Evolutionary conservation across 2,329 filamentous ascomycete genomes (phyloP), one percentile per base, ranked within the genome.

Genomic region (Whalleya microplaca): DNA sequence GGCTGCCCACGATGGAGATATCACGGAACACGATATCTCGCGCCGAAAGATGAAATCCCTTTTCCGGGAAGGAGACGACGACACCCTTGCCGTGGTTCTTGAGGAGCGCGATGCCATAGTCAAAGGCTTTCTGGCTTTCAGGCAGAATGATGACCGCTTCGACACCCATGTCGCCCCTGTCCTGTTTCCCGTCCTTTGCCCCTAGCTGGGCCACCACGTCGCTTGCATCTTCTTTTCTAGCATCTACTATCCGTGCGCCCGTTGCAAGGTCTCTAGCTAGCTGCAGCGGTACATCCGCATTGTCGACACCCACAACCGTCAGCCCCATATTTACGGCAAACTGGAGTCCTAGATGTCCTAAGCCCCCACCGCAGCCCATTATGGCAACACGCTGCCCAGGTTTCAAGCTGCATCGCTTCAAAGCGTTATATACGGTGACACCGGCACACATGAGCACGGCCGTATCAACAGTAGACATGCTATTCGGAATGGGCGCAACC

Each of bases 121-220:
- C 77, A 59, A 80, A 80, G 0, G 74, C 77, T 9, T 65, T 67
- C 60, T 80, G 78, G 41, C 72, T 76, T 58, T 80, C 78, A 0
- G 78, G 76, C 19, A 80, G 64, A 10, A 80, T 72, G 29, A 80
- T 72, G 14, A 78, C 75, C 1, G 76, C 75, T 61, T 80, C 78
- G 18, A 79, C 62, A 0, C 78, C 79, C 70, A 75, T 76, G 45
- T 80, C 74, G 2, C 64, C 71, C 6, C 61, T 57, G 4, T 74
- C 66, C 2, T 53, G 61, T 59, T 64, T 67, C n/a, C 56, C 61
- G 23, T 76, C 74, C 51, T 74, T 70, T n/a, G 53, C 45, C 1
- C 75, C 76, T 1, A 78, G 49, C 42, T 66, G 49, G 10, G 54
- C 45, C 8, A 61, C 61, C 1, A 71, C 40, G 2, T 64, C 57